A percentile compares a stretch with the other conserved stretches of the same genome.
phyloP scores from a whole-genome alignment of 345 rosid genomes.

The Lumnitzera littorea region DNA sequence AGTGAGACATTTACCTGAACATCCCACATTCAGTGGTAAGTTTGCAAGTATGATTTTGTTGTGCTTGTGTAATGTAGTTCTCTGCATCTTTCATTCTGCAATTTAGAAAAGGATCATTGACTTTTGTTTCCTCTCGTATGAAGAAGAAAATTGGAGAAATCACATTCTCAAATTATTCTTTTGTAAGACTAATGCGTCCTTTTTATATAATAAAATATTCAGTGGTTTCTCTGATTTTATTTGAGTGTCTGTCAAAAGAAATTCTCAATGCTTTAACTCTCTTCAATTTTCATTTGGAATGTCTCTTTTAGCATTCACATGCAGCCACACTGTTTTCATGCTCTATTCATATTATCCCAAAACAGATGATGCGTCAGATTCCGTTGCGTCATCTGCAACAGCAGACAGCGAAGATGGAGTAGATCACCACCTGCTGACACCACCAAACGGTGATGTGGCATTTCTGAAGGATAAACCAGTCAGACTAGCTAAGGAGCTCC shows the following conservation, averaged over 20 bases:
- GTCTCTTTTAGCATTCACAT: background rate
- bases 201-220: no score
- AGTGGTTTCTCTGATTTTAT: no score
- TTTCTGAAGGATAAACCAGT: constrained; percentile 61
- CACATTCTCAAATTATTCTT: no score
- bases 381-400: constrained; percentile 47
- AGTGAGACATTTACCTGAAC: constrained; percentile 73
- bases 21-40: constrained; percentile 64
- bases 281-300: background rate
- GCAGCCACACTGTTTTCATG: background rate
- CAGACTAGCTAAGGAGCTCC: constrained; percentile 52
- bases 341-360: constrained; percentile 13
- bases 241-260: no score
- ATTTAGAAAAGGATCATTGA: background rate
- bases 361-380: constrained; percentile 48
- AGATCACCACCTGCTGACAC: constrained; percentile 58
- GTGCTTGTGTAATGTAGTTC: background rate
- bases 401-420: constrained; percentile 60
- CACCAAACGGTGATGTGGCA: constrained; percentile 52
- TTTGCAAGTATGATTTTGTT: constrained; percentile 3
- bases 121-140: no score
- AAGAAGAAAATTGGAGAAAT: no score
- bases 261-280: no score
- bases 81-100: background rate
- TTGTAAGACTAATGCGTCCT: no score